Evolutionary conservation across 2,329 filamentous ascomycete genomes (phyloP), one percentile per base, ranked within the genome.

Genomic region (Periconia sp.): DNA sequence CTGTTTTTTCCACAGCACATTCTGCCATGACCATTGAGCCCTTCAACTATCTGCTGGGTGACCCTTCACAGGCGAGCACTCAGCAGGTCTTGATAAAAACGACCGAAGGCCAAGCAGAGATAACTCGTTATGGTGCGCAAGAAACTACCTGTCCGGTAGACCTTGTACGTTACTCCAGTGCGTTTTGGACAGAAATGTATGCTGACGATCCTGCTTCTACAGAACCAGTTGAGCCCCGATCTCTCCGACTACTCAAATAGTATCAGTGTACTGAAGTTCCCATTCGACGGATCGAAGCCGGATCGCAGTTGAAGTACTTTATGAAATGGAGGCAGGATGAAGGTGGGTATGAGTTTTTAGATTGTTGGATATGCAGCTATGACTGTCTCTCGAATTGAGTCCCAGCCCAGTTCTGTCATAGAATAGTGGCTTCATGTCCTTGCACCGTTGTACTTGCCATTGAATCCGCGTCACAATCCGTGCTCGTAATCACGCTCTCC

Each of bases 1-100:
- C 82, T 0, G 75, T 83, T 48, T 76, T 78, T 64, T 79, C 76
- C 15, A 76, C 76, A 10, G 77, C 78, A 2, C 77, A 80, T 54
- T 72, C 71, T 1, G 74, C 75, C 19, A 63, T 81, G 42, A 66
- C 74, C 35, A 71, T 80, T 57, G 75, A 73, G 65, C 79, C 79
- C 1, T 61, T 73, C 40, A 80, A 81, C 48, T 81, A 80, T 62
- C 72, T 78, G 40, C 60, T 63, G 11, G 60, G 64, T 2, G 78
- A 80, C 52, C 66, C 72, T 40, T 76, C 73, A 55, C 64, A 74
- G 20, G 61, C 65, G 46, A 78, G 74, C 1, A 73, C 74, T 40
- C 75, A 76, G 62, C 71, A 74, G 61, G 72, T 79, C 6, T 64
- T 73, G 37, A 67, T 80, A 20, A 57, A 76, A 47, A 77, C 76